phyloP scores from a whole-genome alignment of 2,329 filamentous ascomycete genomes.

The Aquanectria penicillioides region DNA sequence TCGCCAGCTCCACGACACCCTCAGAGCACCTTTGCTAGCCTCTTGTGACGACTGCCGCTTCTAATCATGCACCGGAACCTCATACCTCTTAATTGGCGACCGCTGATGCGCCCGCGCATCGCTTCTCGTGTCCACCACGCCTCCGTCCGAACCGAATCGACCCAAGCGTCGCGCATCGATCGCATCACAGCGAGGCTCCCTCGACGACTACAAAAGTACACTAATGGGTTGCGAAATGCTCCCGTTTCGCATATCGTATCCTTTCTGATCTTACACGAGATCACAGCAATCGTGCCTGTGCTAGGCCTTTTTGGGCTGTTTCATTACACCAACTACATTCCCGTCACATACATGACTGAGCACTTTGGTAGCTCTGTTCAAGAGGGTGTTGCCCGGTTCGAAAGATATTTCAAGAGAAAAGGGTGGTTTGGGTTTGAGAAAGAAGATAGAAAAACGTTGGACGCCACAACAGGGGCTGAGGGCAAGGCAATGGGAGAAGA shows the following conservation, averaged over 20 bases:
- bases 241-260: slow-evolving; percentile 85
- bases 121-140: slow-evolving; percentile 13
- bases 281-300: slow-evolving; percentile 86
- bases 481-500: slow-evolving; percentile 37
- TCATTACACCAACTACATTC: slow-evolving; percentile 81
- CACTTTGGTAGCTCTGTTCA: slow-evolving; percentile 63
- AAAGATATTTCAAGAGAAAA: slow-evolving; percentile 79
- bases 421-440: slow-evolving; percentile 78
- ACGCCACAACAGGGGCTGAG: slow-evolving; percentile 1
- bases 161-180: slow-evolving; percentile 51
- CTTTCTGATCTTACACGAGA: slow-evolving; percentile 90
- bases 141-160: slow-evolving; percentile 37
- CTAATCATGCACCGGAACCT: slow-evolving; percentile 40
- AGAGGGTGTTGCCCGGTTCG: slow-evolving; percentile 77
- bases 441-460: slow-evolving; percentile 22
- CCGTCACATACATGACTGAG: slow-evolving; percentile 62
- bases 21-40: background rate
- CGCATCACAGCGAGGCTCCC: slow-evolving; percentile 68
- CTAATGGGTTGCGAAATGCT: slow-evolving; percentile 75
- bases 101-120: slow-evolving; percentile 24
- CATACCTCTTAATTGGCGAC: slow-evolving; percentile 34
- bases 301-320: slow-evolving; percentile 79
- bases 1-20: background rate
- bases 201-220: slow-evolving; percentile 73
- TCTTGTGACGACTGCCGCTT: background rate